Evolutionary conservation across 306 rosid genomes (phyloP).

Genomic region (Castanopsis chinensis): DNA sequence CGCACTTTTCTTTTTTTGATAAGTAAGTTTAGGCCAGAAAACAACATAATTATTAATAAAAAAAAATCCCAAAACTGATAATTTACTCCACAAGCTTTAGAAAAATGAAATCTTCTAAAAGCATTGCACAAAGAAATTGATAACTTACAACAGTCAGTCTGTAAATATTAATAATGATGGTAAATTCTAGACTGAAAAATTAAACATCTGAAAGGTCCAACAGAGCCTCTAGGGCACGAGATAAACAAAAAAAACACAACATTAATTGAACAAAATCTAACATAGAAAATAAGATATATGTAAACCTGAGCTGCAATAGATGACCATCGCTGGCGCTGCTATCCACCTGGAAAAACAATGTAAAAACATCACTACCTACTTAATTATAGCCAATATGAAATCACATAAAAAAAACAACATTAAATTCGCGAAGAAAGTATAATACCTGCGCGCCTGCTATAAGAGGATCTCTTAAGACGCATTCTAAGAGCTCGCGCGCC

Average conservation of each 20-base stretch:
- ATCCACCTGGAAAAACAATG: constrained; percentile 54
- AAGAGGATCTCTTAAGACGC: constrained; percentile 80
- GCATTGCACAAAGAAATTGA: not conserved
- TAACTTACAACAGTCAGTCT: not conserved
- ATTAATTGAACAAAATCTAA: constrained; percentile 3
- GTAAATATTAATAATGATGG: not conserved
- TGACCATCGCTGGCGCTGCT: constrained; percentile 75
- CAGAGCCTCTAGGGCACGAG: not conserved
- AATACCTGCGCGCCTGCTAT: constrained; percentile 64
- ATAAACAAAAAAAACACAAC: constrained; percentile 7
- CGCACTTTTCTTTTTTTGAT: not conserved
- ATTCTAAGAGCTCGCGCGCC: constrained; percentile 78
- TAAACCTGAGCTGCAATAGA: constrained; percentile 90
- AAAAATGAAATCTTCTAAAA: not conserved
- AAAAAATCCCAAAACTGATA: not conserved
- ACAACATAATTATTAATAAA: not conserved
- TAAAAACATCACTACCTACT: constrained; percentile 13
- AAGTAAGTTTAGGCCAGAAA: no score
- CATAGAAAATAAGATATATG: constrained; percentile 1
- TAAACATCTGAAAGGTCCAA: not conserved
- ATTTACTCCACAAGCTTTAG: not conserved
- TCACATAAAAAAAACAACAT: constrained; percentile 1
- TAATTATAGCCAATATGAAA: constrained; percentile 7
- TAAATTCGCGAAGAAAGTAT: not conserved
- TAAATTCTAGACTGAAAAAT: not conserved